phyloP scores from a whole-genome alignment of 2,329 filamentous ascomycete species.

The Westerdykella ornata region DNA sequence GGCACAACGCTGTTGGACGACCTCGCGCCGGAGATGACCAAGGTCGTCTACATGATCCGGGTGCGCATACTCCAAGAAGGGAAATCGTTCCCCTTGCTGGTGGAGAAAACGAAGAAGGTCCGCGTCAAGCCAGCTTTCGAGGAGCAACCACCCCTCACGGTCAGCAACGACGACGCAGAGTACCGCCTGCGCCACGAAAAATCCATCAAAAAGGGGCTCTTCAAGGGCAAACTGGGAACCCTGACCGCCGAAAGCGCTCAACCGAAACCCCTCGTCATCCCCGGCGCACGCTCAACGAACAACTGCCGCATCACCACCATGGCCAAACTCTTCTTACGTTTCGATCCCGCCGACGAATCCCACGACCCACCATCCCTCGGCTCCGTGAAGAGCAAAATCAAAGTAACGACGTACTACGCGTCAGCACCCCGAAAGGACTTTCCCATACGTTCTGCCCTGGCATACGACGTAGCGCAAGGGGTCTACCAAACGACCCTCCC shows the following conservation, averaged over 20 bases:
- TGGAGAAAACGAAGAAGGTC: constrained; percentile 49
- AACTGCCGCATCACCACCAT: constrained; percentile 47
- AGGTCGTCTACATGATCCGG: constrained; percentile 52
- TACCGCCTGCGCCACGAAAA: constrained; percentile 55
- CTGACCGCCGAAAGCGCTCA: constrained; percentile 53
- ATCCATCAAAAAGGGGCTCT: constrained; percentile 53
- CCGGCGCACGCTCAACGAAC: constrained; percentile 34
- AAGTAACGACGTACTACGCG: constrained; percentile 53
- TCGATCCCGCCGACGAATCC: constrained; percentile 50
- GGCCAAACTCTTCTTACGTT: constrained; percentile 52
- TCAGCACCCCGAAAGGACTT: constrained; percentile 46
- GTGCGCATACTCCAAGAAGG: constrained; percentile 41
- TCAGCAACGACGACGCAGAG: constrained; percentile 42
- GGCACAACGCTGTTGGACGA: constrained; percentile 52
- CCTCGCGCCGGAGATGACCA: constrained; percentile 56
- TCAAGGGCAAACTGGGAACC: constrained; percentile 54
- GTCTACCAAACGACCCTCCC: constrained; percentile 48
- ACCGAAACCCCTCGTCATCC: constrained; percentile 51
- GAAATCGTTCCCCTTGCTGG: constrained; percentile 40
- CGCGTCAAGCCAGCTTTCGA: constrained; percentile 54
- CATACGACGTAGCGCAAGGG: constrained; percentile 46
- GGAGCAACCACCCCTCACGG: constrained; percentile 54
- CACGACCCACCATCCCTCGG: constrained; percentile 49
- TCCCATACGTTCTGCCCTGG: constrained; percentile 40
- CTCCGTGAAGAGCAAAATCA: constrained; percentile 49